Conservation (phyloP, 768 basidiomycete genomes). For the Punctularia strigosozonata region DNA sequence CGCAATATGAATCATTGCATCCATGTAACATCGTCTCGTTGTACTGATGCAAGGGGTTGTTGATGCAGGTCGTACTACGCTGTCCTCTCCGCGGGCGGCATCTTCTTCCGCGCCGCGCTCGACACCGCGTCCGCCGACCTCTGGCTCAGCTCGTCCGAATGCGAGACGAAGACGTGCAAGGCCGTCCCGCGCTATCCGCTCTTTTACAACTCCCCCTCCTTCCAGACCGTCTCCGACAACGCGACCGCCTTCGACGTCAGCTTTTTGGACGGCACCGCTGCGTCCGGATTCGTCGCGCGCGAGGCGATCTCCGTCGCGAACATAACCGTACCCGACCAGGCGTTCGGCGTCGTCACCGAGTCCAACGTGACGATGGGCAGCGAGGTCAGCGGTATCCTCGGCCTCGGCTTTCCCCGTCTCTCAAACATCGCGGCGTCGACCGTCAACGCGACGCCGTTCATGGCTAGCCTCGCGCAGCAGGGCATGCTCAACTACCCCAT, state of each 20-base stretch:
- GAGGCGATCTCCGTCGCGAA: constrained; percentile 54
- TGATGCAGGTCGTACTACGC: constrained; percentile 66
- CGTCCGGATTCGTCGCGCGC: constrained; percentile 57
- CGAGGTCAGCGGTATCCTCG: constrained; percentile 59
- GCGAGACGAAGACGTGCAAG: constrained; percentile 42
- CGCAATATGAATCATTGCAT: too few relatives aligned
- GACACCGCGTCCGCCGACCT: constrained; percentile 69
- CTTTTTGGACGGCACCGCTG: constrained; percentile 62
- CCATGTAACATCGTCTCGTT: too few relatives aligned
- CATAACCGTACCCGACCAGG: constrained; percentile 47
- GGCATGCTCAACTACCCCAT: constrained; percentile 64
- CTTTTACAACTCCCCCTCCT: constrained; percentile 53
- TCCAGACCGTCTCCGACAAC: constrained; percentile 48
- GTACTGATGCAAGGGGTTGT: too few relatives aligned
- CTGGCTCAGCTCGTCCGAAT: constrained; percentile 60
- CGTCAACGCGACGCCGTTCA: constrained; percentile 52
- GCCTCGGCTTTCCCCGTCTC: constrained; percentile 65
- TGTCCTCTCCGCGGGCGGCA: constrained; percentile 45
- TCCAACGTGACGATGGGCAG: constrained; percentile 54
- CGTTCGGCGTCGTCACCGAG: constrained; percentile 50
- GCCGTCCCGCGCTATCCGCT: constrained; percentile 62
- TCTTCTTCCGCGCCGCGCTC: constrained; percentile 56
- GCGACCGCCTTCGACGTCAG: constrained; percentile 42
- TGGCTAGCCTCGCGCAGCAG: constrained; percentile 46
- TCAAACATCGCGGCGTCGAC: constrained; percentile 40